Evolutionary conservation across 2,329 filamentous ascomycete genomes (phyloP).

Genomic region (Colletotrichum tamarilloi): DNA sequence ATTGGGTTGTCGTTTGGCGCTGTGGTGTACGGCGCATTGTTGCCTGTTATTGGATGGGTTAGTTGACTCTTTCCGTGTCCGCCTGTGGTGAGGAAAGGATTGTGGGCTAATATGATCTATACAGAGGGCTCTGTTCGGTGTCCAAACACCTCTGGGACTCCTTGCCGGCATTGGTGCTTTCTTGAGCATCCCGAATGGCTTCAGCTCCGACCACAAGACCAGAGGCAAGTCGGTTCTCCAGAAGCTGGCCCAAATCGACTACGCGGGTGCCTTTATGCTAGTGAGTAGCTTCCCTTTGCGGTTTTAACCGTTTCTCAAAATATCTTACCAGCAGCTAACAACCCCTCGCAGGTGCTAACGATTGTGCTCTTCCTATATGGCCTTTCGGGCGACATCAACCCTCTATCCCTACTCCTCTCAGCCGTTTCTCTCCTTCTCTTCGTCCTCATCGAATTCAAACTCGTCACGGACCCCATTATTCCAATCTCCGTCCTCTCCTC

Average conservation of each 20-base stretch:
- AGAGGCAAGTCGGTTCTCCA: slow-evolving; percentile 54
- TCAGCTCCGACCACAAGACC: slow-evolving; percentile 46
- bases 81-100: neutral
- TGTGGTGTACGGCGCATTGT: slow-evolving; percentile 74
- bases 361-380: slow-evolving; percentile 80
- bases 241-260: slow-evolving; percentile 78
- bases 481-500: slow-evolving; percentile 77
- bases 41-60: slow-evolving; percentile 77
- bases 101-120: slow-evolving; percentile 22
- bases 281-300: slow-evolving; percentile 48
- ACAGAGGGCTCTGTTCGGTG: slow-evolving; percentile 77
- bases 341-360: slow-evolving; percentile 47
- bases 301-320: no score
- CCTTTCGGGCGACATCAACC: slow-evolving; percentile 72
- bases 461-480: slow-evolving; percentile 78
- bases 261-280: slow-evolving; percentile 75
- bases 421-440: slow-evolving; percentile 63
- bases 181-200: slow-evolving; percentile 69
- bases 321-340: no score
- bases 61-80: neutral
- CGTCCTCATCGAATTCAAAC: slow-evolving; percentile 70
- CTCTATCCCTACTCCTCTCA: slow-evolving; percentile 70
- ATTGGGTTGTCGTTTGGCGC: slow-evolving; percentile 78
- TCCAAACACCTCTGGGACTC: slow-evolving; percentile 74
- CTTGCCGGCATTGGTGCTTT: slow-evolving; percentile 71